Evolutionary conservation across 805 yeast species (phyloP).

Genomic region (Suhomyces prunicola): DNA sequence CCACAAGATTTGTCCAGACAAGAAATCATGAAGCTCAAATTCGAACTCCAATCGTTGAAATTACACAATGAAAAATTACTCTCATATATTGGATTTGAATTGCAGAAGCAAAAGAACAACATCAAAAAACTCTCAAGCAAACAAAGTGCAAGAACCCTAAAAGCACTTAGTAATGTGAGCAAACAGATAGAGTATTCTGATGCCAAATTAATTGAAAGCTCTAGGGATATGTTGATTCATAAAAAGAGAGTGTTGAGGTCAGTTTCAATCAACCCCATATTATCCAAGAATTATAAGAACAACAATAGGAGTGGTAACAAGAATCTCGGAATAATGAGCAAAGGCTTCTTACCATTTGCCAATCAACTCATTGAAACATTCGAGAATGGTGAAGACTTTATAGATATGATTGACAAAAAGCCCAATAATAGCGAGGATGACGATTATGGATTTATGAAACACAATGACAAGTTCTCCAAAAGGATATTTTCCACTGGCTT

Average conservation of each 20-base stretch:
- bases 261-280: slow-evolving; percentile 29
- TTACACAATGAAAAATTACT: slow-evolving; percentile 55
- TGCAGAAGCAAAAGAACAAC: slow-evolving; percentile 46
- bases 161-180: slow-evolving; percentile 12
- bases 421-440: slow-evolving; percentile 19
- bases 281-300: slow-evolving; percentile 10
- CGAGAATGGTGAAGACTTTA: not conserved
- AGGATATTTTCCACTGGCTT: slow-evolving; percentile 28
- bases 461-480: slow-evolving; percentile 21
- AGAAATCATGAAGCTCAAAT: slow-evolving; percentile 49
- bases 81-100: slow-evolving; percentile 55
- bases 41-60: slow-evolving; percentile 51
- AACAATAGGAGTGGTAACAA: not conserved
- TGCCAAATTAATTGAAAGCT: slow-evolving; percentile 48
- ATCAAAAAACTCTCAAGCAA: slow-evolving; percentile 38
- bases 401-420: not conserved
- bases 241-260: slow-evolving; percentile 42
- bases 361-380: not conserved
- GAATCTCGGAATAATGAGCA: slow-evolving; percentile 1
- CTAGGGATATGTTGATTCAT: slow-evolving; percentile 43
- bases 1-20: slow-evolving; percentile 35
- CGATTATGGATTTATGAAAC: slow-evolving; percentile 29
- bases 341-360: slow-evolving; percentile 3
- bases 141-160: slow-evolving; percentile 27
- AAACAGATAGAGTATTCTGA: slow-evolving; percentile 47